Conservation (phyloP, 164 flowering plant genomes). For the Nymphaea colorata region DNA sequence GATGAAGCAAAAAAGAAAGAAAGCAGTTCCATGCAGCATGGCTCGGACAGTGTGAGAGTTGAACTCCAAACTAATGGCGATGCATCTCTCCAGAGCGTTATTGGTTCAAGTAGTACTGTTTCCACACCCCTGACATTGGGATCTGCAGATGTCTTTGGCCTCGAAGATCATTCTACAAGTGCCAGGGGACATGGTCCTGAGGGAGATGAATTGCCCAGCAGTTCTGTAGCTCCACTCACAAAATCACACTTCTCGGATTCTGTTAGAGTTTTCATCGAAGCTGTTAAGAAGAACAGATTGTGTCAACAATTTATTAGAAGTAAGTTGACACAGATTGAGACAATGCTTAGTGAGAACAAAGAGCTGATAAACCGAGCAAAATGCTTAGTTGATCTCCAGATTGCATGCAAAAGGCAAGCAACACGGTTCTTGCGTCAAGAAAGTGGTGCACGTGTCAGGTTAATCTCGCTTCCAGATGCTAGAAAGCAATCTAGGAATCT, state of each 20-base stretch:
- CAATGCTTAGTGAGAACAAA: constrained; percentile 65
- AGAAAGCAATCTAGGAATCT: constrained; percentile 11
- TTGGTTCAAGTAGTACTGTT: constrained; percentile 26
- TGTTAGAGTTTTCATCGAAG: constrained; percentile 56
- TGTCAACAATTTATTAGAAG: constrained; percentile 59
- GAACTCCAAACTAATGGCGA: constrained; percentile 16
- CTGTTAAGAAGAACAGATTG: constrained; percentile 78
- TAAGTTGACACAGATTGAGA: constrained; percentile 61
- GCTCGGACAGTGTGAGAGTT: constrained; percentile 16
- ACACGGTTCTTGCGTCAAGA: constrained; percentile 44
- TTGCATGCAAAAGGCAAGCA: constrained; percentile 41
- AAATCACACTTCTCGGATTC: constrained; percentile 39
- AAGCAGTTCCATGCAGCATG: neutral
- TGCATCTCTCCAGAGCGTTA: constrained; percentile 22
- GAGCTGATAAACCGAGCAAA: constrained; percentile 45
- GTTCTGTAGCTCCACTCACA: constrained; percentile 13
- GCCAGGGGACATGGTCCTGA: constrained; percentile 9
- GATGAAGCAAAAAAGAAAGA: neutral
- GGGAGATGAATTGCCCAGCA: constrained; percentile 5
- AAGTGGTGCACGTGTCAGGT: constrained; percentile 55
- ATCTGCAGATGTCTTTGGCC: constrained; percentile 6
- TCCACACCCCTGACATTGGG: constrained; percentile 7
- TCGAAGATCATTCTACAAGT: constrained; percentile 14
- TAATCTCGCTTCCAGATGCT: constrained; percentile 42
- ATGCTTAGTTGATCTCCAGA: constrained; percentile 59